Base-by-base conservation (phyloP, 257 asterid species). In the Solanum pennellii region DNA sequence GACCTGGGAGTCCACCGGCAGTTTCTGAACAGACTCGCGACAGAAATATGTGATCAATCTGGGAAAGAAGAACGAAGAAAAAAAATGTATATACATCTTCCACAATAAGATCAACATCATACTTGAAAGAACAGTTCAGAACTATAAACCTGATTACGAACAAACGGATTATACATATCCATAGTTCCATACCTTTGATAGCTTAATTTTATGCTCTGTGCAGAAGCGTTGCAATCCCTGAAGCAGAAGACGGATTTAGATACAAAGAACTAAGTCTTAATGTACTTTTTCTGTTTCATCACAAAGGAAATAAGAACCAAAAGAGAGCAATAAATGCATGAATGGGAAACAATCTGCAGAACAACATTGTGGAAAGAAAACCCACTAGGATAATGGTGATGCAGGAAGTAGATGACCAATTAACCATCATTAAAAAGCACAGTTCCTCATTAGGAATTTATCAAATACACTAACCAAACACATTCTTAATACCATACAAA, bases 171-270 rank as follows among this genome's bases (percentile, higher is more conserved):
- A 69, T 73, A 59, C 49, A 21, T 62, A 39, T 82, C 18, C 89
- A 52, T 52, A 52, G 62, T 52, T 52, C 62, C n/a, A 56, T 90
- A 95, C 99, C 98, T 95, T 97, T 12, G 99, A 97, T 90, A 97
- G 89, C 91, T 97, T 97, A 86, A 97, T 95, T 91, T 93, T 97
- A 88, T 95, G 97, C 92, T 97, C 99, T 71, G 93, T 97, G 91
- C 98, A 97, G 90, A 93, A 97, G 62, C 99, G 98, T 87, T 97
- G 99, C 93, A 97, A 94, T 83, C 99, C 99, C 99, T 95, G 95
- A 83, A 88, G 87, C 88, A 86, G 90, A 66, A 88, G 45, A 31
- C 3, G 2, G 18, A 29, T 84, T 82, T 33, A 86, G 49, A 80
- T 47, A 76, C n/a, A 71, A 25, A 27, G 66, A 86, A 79, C 86